These are phyloP conservation scores for Neckera pumila DNA, from an alignment of 225 moss, liverwort and hornwort species.

Conservation along the genomic window DNA sequence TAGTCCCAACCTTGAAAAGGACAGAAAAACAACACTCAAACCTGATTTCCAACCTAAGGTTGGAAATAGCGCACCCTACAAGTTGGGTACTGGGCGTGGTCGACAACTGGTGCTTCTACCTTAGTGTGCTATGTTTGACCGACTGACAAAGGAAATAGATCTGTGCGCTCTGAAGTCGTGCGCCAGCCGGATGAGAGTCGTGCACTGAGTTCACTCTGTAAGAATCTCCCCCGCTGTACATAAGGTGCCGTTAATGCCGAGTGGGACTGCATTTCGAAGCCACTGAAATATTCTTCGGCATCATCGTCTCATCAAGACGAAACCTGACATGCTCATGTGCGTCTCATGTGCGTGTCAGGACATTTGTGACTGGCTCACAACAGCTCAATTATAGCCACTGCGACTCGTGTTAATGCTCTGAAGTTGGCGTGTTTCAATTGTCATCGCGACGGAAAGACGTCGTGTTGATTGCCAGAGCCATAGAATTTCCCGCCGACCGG, in stretches of 20 bases:
- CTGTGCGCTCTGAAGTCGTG: not conserved
- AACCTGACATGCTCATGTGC: slow-evolving; percentile 16
- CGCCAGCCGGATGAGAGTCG: not conserved
- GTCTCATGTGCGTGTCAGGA: slow-evolving; percentile 19
- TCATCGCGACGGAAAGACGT: not conserved
- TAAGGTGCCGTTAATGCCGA: slow-evolving; percentile 1
- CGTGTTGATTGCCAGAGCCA: not conserved
- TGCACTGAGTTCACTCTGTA: not conserved
- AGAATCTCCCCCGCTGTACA: not conserved
- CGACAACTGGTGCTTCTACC: too few relatives aligned
- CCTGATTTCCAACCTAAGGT: too few relatives aligned
- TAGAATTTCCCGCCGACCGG: not conserved
- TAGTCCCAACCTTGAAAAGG: too few relatives aligned
- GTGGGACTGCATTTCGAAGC: not conserved
- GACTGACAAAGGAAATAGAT: not conserved
- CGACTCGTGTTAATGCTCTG: not conserved
- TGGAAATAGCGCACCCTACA: too few relatives aligned
- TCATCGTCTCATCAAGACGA: not conserved
- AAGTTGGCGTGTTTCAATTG: not conserved
- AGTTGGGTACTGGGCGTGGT: too few relatives aligned
- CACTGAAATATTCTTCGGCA: not conserved
- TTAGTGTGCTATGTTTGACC: not conserved
- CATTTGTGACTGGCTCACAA: not conserved
- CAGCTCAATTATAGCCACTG: not conserved
- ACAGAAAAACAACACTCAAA: too few relatives aligned